Evolutionary conservation across 1,139 yeast species (phyloP).

Genomic region (Kluyveromyces marxianus): DNA sequence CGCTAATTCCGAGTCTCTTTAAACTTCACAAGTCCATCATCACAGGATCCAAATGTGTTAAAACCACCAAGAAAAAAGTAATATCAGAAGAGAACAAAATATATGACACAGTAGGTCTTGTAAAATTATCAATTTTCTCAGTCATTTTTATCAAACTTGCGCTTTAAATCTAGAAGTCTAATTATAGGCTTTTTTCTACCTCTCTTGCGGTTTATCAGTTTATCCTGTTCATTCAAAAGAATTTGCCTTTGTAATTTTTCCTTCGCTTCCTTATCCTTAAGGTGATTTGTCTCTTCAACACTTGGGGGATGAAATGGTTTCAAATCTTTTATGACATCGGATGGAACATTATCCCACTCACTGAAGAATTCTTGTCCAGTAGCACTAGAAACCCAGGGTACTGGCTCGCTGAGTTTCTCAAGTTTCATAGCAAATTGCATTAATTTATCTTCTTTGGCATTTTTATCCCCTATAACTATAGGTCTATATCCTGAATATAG

Average conservation of each 20-base stretch:
- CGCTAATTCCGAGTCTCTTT: too few relatives aligned
- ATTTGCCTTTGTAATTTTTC: slow-evolving; percentile 12
- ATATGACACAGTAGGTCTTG: neutral
- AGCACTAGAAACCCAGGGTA: slow-evolving; percentile 25
- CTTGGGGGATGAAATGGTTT: slow-evolving; percentile 17
- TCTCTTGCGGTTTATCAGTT: slow-evolving; percentile 13
- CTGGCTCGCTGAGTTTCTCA: slow-evolving; percentile 23
- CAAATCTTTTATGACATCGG: slow-evolving; percentile 18
- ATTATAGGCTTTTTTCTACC: slow-evolving; percentile 15
- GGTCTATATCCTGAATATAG: slow-evolving; percentile 30
- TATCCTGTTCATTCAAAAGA: slow-evolving; percentile 13
- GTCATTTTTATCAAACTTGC: slow-evolving; percentile 6
- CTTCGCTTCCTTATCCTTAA: slow-evolving; percentile 9
- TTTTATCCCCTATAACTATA: slow-evolving; percentile 14
- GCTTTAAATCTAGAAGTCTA: slow-evolving; percentile 15
- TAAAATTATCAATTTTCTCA: neutral
- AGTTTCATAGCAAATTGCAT: slow-evolving; percentile 28
- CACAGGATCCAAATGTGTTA: too few relatives aligned
- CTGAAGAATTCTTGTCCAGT: slow-evolving; percentile 28
- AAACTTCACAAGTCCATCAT: too few relatives aligned
- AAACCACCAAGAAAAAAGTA: neutral
- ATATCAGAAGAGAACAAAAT: neutral
- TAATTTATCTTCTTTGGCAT: slow-evolving; percentile 14
- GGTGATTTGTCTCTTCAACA: neutral
- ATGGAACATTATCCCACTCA: slow-evolving; percentile 32